phyloP scores from a whole-genome alignment of 140 eudicot genomes.

The Stevia rebaudiana region DNA sequence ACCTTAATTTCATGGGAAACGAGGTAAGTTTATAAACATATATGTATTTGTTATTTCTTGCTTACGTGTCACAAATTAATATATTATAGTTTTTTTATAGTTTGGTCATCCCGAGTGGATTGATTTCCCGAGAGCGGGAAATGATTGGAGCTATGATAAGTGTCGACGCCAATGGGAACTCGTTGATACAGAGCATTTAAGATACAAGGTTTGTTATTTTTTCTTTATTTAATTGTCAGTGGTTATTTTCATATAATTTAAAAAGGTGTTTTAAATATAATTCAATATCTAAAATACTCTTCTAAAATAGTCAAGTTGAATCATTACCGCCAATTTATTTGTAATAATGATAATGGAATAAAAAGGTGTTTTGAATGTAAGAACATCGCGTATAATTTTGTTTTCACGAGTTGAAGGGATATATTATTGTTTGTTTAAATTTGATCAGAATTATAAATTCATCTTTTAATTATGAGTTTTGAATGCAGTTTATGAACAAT shows the following conservation, averaged over 20 bases:
- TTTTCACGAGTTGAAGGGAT: neutral
- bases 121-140: slow-evolving; percentile 96
- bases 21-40: slow-evolving; percentile 57
- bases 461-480: neutral
- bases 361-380: neutral
- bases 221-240: slow-evolving; percentile 10
- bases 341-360: neutral
- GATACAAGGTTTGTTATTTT: slow-evolving; percentile 69
- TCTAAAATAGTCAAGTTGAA: neutral
- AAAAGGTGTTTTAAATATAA: neutral
- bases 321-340: neutral
- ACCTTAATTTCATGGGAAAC: slow-evolving; percentile 99
- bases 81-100: slow-evolving; percentile 29
- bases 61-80: neutral
- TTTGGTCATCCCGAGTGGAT: slow-evolving; percentile 99
- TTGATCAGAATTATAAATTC: neutral
- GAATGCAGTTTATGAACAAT: slow-evolving; percentile 76
- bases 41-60: neutral
- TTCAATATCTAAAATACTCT: neutral
- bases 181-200: slow-evolving; percentile 73
- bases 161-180: slow-evolving; percentile 98
- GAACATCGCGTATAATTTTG: neutral
- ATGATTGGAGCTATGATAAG: slow-evolving; percentile 78
- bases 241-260: slow-evolving; percentile 1
- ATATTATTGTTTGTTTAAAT: neutral